A percentile compares a stretch with the other conserved stretches of the same genome.
phyloP scores from a whole-genome alignment of 176 grass and related monocot genomes.

The Rhynchospora breviuscula region DNA sequence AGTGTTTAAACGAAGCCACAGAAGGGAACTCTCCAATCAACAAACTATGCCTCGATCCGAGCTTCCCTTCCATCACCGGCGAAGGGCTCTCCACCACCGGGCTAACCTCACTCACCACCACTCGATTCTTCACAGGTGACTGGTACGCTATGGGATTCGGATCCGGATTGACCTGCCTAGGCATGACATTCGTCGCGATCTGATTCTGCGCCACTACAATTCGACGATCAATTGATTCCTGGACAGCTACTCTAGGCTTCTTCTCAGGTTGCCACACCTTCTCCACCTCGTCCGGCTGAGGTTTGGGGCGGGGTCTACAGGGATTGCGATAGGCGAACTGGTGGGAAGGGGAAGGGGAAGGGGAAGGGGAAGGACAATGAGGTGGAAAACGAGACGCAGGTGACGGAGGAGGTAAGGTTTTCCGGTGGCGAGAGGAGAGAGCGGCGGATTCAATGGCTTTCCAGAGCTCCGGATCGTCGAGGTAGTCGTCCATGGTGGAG shows the following conservation, averaged over 20 bases:
- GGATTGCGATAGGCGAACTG: conserved; percentile 27
- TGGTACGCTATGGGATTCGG: conserved; percentile 11
- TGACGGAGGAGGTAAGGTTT: conserved; percentile 19
- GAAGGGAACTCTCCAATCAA: conserved; percentile 55
- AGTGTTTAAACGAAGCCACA: conserved; percentile 65
- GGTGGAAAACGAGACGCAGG: conserved; percentile 9
- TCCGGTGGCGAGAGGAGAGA: conserved; percentile 25
- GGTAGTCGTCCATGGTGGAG: conserved; percentile 45
- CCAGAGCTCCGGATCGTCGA: conserved; percentile 80
- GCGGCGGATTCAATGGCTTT: conserved; percentile 65
- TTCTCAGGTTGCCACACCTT: conserved; percentile 59
- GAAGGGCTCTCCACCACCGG: conserved; percentile 47
- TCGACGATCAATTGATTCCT: conserved; percentile 39
- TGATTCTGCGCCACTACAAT: conserved; percentile 33
- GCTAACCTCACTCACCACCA: conserved; percentile 24
- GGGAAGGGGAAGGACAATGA: background rate
- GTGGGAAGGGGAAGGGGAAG: background rate
- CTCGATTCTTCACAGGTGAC: conserved; percentile 22
- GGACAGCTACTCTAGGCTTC: background rate
- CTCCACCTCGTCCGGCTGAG: conserved; percentile 11
- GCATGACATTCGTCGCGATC: conserved; percentile 1
- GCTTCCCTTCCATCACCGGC: conserved; percentile 14
- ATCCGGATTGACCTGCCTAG: background rate
- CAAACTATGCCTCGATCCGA: conserved; percentile 28
- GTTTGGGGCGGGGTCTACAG: conserved; percentile 24